Evolutionary conservation across 73 alveolate species (phyloP).

Genomic region (Urostyla sp.): DNA sequence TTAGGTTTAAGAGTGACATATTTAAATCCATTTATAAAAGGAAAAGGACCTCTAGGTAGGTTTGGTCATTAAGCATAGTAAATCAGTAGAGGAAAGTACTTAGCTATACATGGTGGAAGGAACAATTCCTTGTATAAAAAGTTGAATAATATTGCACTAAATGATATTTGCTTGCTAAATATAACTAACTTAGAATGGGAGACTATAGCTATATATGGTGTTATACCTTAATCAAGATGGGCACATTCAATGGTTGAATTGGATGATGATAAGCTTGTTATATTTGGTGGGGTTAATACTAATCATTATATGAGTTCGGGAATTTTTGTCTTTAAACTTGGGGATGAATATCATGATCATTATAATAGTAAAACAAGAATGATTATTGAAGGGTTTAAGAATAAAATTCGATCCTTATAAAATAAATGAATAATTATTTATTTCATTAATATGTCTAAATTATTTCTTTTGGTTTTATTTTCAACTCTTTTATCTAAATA

Average conservation of each 20-base stretch:
- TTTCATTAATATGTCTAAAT: not conserved
- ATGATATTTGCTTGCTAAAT: conserved; percentile 39
- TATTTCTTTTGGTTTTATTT: not conserved
- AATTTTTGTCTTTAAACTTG: conserved; percentile 29
- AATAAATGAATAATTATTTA: not conserved
- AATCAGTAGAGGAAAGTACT: conserved; percentile 23
- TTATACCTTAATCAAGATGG: conserved; percentile 58
- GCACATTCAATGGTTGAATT: conserved; percentile 14
- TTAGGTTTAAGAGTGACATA: conserved; percentile 11
- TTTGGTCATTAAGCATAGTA: conserved; percentile 18
- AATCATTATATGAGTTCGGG: conserved; percentile 38
- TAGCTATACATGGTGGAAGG: conserved; percentile 41
- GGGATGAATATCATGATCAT: conserved; percentile 9
- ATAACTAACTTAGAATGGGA: conserved; percentile 39
- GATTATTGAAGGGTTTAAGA: not conserved
- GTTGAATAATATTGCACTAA: conserved; percentile 32
- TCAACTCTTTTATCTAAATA: not conserved
- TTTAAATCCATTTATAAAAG: not conserved
- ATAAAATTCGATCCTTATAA: not conserved
- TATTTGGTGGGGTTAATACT: conserved; percentile 47
- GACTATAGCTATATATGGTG: conserved; percentile 41
- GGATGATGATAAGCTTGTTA: conserved; percentile 13
- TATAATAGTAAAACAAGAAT: conserved; percentile 4
- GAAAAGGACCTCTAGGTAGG: conserved; percentile 30
- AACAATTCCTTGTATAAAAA: conserved; percentile 30